Conservation (phyloP, 2,329 filamentous ascomycete genomes). For the Ophiostoma ulmi region DNA sequence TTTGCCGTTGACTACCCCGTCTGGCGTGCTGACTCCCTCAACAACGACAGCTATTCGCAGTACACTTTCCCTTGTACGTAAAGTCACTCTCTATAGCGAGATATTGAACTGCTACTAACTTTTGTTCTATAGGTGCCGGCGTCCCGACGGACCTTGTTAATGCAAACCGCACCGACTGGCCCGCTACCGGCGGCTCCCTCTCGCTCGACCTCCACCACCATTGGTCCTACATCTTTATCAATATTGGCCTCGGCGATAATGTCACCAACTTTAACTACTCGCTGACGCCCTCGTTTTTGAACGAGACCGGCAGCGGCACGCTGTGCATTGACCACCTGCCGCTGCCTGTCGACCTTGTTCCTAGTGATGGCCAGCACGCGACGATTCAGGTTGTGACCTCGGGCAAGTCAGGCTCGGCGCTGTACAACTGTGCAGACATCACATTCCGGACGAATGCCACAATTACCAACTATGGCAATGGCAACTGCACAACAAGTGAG, state of each 20-base stretch:
- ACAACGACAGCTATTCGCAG: constrained; percentile 43
- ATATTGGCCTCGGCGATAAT: constrained; percentile 46
- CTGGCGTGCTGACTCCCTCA: constrained; percentile 47
- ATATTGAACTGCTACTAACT: not conserved
- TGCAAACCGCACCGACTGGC: constrained; percentile 49
- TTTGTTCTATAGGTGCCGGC: constrained; percentile 40
- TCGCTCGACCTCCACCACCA: constrained; percentile 47
- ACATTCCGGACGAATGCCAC: constrained; percentile 50
- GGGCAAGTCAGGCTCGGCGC: constrained; percentile 51
- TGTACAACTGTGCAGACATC: constrained; percentile 75
- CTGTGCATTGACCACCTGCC: constrained; percentile 61
- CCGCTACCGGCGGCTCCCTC: constrained; percentile 46
- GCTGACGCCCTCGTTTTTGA: constrained; percentile 55
- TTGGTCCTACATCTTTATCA: constrained; percentile 51
- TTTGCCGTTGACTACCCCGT: constrained; percentile 45
- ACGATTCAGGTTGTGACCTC: constrained; percentile 66
- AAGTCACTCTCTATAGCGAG: not conserved
- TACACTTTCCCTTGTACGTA: constrained; percentile 47
- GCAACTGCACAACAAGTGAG: constrained; percentile 55
- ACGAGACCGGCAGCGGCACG: constrained; percentile 54
- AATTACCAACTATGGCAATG: constrained; percentile 39
- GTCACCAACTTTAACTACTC: constrained; percentile 64
- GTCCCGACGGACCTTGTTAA: constrained; percentile 39
- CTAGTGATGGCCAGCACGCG: constrained; percentile 57
- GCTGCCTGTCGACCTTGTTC: constrained; percentile 46